Evolutionary conservation across 1,284 basidiomycete species (phyloP).

Genomic region (Apiotrichum laibachii): DNA sequence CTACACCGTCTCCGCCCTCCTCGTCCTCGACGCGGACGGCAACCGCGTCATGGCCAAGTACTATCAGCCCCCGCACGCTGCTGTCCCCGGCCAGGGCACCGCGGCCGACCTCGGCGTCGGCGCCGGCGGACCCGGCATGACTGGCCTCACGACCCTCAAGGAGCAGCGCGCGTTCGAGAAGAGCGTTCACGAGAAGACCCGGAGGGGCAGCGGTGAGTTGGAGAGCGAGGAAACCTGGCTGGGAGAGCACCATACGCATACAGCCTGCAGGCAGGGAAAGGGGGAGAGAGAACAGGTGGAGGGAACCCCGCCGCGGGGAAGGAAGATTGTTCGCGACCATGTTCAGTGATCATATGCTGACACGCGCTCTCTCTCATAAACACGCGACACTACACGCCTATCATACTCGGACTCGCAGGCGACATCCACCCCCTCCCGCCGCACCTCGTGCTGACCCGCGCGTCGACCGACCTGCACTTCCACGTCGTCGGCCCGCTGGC

Average conservation of each 20-base stretch:
- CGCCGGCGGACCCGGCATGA: conserved; percentile 42
- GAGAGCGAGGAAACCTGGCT: background rate
- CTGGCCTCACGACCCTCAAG: conserved; percentile 63
- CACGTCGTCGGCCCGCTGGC: conserved; percentile 83
- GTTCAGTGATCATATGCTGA: conserved; percentile 4
- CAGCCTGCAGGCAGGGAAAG: no score
- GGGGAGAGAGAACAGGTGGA: no score
- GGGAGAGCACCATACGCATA: no score
- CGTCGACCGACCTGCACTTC: conserved; percentile 91
- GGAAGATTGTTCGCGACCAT: no score
- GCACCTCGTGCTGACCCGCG: conserved; percentile 87
- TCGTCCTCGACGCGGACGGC: conserved; percentile 91
- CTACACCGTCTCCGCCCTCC: conserved; percentile 79
- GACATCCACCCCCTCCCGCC: conserved; percentile 90
- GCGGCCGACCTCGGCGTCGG: conserved; percentile 52
- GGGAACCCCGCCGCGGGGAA: no score
- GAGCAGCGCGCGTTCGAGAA: conserved; percentile 96
- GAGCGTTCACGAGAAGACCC: conserved; percentile 90
- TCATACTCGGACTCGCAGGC: conserved; percentile 55
- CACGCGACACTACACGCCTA: no score
- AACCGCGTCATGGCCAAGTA: conserved; percentile 94
- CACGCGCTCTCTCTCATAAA: background rate
- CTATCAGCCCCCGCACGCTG: conserved; percentile 64
- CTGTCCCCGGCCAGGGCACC: conserved; percentile 49
- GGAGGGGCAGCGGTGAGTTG: conserved; percentile 76